phyloP scores from a whole-genome alignment of 495 filamentous ascomycete species.

The Penicillium samsonianum region DNA sequence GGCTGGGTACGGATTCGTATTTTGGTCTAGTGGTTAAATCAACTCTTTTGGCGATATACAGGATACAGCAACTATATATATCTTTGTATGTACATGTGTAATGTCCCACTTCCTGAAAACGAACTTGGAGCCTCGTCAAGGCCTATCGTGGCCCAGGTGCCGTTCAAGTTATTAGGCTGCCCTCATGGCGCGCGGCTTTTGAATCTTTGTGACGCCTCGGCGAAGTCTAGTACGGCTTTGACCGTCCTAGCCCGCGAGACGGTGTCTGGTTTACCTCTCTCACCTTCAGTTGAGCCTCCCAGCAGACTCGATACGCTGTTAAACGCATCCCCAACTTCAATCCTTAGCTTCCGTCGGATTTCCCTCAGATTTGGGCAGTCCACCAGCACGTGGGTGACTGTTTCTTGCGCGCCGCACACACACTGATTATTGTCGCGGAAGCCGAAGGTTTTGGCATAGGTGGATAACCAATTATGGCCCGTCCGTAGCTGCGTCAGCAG shows the following conservation, averaged over 20 bases:
- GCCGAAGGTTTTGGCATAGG: background rate
- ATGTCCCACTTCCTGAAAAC: slow-evolving; percentile 19
- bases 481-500: slow-evolving; percentile 6
- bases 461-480: slow-evolving; percentile 5
- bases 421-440: slow-evolving; percentile 4
- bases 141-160: slow-evolving; percentile 25
- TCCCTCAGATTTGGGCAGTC: no score
- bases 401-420: slow-evolving; percentile 7
- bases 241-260: no score
- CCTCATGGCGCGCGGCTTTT: no score
- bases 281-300: no score
- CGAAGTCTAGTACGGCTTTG: no score
- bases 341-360: background rate
- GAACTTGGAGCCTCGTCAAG: slow-evolving; percentile 25
- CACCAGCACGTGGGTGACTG: slow-evolving; percentile 7
- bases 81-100: slow-evolving; percentile 18
- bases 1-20: no score
- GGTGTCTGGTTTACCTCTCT: no score
- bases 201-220: no score
- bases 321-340: slow-evolving; percentile 1
- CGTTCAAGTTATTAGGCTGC: slow-evolving; percentile 23
- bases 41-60: background rate
- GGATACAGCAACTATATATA: slow-evolving; percentile 12
- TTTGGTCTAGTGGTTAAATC: no score
- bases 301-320: background rate